Evolutionary conservation across 768 basidiomycete species (phyloP).

Genomic region (Hygrophorus pudorinus): DNA sequence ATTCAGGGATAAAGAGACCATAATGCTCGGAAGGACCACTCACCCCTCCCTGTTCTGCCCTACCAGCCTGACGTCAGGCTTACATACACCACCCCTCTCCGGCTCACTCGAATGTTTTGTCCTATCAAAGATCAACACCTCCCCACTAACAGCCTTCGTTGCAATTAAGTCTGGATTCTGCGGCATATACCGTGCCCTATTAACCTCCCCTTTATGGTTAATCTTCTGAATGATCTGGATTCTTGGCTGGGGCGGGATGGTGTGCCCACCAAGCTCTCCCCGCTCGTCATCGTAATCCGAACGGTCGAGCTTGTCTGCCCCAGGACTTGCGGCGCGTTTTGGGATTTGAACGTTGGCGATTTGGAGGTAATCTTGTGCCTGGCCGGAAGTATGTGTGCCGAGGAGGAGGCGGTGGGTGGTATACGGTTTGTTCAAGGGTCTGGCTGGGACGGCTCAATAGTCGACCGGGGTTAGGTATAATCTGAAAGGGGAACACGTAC

Average conservation of each 20-base stretch:
- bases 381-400: conserved; percentile 94
- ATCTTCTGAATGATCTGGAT: conserved; percentile 90
- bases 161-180: conserved; percentile 97
- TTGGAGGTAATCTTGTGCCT: conserved; percentile 89
- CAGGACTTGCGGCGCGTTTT: conserved; percentile 58
- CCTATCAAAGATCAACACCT: conserved; percentile 91
- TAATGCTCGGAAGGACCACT: conserved; percentile 17
- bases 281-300: conserved; percentile 84
- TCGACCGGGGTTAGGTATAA: not conserved
- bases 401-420: conserved; percentile 89
- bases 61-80: conserved; percentile 82
- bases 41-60: conserved; percentile 94
- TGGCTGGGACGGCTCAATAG: conserved; percentile 19
- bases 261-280: conserved; percentile 91
- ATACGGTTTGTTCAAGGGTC: conserved; percentile 87
- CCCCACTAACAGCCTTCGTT: conserved; percentile 85
- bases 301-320: conserved; percentile 70
- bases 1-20: conserved; percentile 8
- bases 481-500: conserved; percentile 34
- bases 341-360: conserved; percentile 94
- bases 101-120: conserved; percentile 96
- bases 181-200: conserved; percentile 97
- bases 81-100: conserved; percentile 72
- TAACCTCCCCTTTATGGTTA: conserved; percentile 93
- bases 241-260: conserved; percentile 73